Base-by-base conservation (phyloP, 441 rosid species). In the Aquilaria agallochum region DNA sequence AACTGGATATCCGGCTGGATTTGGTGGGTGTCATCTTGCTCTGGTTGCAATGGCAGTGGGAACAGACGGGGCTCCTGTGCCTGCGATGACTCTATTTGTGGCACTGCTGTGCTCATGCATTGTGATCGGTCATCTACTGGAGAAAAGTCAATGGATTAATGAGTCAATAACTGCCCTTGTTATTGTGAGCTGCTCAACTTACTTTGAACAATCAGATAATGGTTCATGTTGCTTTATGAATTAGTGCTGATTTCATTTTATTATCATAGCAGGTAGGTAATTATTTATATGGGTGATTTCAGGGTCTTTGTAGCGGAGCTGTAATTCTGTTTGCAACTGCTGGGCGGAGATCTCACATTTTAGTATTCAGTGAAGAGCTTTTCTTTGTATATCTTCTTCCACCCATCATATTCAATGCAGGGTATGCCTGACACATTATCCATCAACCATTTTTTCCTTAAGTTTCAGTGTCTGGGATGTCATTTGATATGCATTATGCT, bases 331-430 rank as follows among this genome's bases (percentile, higher is more conserved):
- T 74, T 47, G 68, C 73, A 42, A 71, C 78, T 63, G 76, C 56
- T 12, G 82, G 82, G 33, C 62, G 54, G 71, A 74, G 76, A 50
- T 78, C 82, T 4, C 78, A 60, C 68, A 60, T 78, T 57, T 62
- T 78, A 30, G 76, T 78, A 56, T 78, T 77, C 50, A 66, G 75
- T 77, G 81, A 77, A 69, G 78, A 77, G 62, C 74, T 78, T 30
- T 78, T 78, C 79, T 78, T 78, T 68, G 74, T 78, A 9, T 78
- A 77, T 71, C 81, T 77, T 53, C 76, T 77, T 52, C 82, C 82
- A 57, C 82, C 82, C 31, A 77, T 77, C 9, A 74, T 77, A 66
- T 77, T 77, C 68, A 77, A 77, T 60, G 82, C 82, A 13, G 82
- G 82, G 82, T 71, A 65, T 47, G 61, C 32, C 33, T 48, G 31